A percentile compares a stretch with the other conserved stretches of the same genome.
These are phyloP conservation scores for Auricularia cornea DNA, from an alignment of 768 basidiomycete species.

Conservation along the genomic window DNA sequence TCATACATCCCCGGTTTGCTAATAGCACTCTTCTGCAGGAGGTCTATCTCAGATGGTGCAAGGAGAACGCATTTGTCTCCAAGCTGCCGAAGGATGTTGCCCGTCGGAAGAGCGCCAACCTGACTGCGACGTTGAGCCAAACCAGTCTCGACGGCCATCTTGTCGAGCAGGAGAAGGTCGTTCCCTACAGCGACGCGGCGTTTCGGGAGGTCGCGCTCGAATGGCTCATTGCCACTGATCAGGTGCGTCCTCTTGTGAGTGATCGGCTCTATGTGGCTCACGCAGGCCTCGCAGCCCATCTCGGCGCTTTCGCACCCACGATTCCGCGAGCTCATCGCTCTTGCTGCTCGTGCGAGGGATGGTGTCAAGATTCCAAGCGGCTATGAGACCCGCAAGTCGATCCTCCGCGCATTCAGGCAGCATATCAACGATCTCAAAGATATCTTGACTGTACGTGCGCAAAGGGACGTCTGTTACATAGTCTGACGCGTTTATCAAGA, in stretches of 20 bases:
- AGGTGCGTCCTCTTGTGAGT: slow-evolving; percentile 26
- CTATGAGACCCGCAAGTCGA: slow-evolving; percentile 18
- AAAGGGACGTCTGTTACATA: too few relatives aligned
- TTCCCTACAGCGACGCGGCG: slow-evolving; percentile 22
- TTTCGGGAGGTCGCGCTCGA: slow-evolving; percentile 25
- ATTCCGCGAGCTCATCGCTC: slow-evolving; percentile 28
- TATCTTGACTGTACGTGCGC: too few relatives aligned
- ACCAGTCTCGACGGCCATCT: slow-evolving; percentile 21
- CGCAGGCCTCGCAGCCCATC: too few relatives aligned
- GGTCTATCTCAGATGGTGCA: slow-evolving; percentile 22
- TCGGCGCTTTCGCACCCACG: slow-evolving; percentile 25
- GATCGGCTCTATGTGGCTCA: too few relatives aligned
- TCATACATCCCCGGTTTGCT: background rate
- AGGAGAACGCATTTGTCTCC: slow-evolving; percentile 19
- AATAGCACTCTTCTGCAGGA: background rate
- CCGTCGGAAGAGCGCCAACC: slow-evolving; percentile 10
- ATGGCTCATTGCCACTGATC: slow-evolving; percentile 32
- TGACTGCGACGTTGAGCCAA: slow-evolving; percentile 5
- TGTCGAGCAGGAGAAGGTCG: slow-evolving; percentile 11
- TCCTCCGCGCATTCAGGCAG: slow-evolving; percentile 22
- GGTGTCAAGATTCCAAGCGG: slow-evolving; percentile 29
- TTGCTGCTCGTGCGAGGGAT: slow-evolving; percentile 29
- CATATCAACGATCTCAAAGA: slow-evolving; percentile 5
- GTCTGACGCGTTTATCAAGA: slow-evolving; percentile 10
- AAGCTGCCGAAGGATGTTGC: slow-evolving; percentile 20